phyloP scores from a whole-genome alignment of 164 flowering plant species.

The Kingdonia uniflora region DNA sequence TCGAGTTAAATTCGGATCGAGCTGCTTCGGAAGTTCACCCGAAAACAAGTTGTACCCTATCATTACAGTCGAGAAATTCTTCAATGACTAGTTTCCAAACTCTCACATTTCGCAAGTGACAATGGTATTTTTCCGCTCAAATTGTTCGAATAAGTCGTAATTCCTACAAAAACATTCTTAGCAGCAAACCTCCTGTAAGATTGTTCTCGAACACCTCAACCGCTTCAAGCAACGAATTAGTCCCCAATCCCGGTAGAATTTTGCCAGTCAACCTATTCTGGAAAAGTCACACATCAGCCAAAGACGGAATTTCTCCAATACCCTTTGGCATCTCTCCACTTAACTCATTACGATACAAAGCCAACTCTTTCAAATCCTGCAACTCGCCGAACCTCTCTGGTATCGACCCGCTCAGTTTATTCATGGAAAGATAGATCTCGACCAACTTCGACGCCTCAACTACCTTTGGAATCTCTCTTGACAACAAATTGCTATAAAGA shows the following conservation, averaged over 20 bases:
- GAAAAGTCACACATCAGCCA: conserved; percentile 24
- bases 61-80: conserved; percentile 20
- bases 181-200: conserved; percentile 42
- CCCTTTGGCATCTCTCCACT: conserved; percentile 36
- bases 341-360: conserved; percentile 30
- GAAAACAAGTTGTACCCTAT: conserved; percentile 37
- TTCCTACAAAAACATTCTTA: conserved; percentile 16
- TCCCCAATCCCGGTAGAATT: conserved; percentile 41
- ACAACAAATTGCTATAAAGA: conserved; percentile 35
- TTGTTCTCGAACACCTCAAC: conserved; percentile 29
- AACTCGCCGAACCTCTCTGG: conserved; percentile 53
- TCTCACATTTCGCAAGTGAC: conserved; percentile 43
- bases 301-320: conserved; percentile 20
- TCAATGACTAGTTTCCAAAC: conserved; percentile 33
- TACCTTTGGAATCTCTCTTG: conserved; percentile 47
- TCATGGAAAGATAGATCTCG: conserved; percentile 40
- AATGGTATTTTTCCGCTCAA: conserved; percentile 49
- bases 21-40: conserved; percentile 31
- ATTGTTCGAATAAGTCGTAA: conserved; percentile 40
- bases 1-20: conserved; percentile 37
- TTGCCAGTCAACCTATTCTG: conserved; percentile 30
- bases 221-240: conserved; percentile 18
- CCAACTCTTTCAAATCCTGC: conserved; percentile 18
- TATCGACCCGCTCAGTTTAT: conserved; percentile 51
- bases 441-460: conserved; percentile 27